Evolutionary conservation across 441 rosid species (phyloP), one percentile per base, ranked within the genome.

Genomic region (Raphanus hybrid): DNA sequence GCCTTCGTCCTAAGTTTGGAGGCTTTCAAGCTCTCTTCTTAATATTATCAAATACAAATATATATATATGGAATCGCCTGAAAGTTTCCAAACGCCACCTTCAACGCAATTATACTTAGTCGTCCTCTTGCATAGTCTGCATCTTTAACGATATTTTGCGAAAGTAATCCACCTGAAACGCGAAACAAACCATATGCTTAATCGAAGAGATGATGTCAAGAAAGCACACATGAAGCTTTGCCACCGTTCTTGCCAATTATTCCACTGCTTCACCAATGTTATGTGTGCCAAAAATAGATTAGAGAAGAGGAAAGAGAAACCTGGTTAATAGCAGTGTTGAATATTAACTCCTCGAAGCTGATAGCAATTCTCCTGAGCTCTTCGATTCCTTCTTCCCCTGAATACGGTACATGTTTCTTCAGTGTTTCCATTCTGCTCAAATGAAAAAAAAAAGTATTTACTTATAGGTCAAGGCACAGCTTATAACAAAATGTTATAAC

Each of bases 331-430:
- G 97, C 92, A 26, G 79, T 74, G 64, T 64, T 57, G 65, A 83
- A 90, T 9, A 85, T 83, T 74, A 84, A 86, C 61, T 90, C 93
- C 88, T 92, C 93, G 41, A 91, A 92, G 78, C 89, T 83, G 52
- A 52, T 64, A 59, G 95, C 92, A 77, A 86, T 85, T 82, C 86
- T 85, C 82, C 68, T 79, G 62, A 92, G 86, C 78, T 91, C 91
- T 18, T 72, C 74, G 54, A 88, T 29, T 69, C 90, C 91, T 35
- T 87, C 92, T 64, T 73, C 80, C 2, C 89, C 84, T 78, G 87
- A 80, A 74, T 74, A 72, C 26, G 97, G 92, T 70, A 85, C 85
- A 41, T 81, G 88, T 67, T 79, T 85, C 82, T 84, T 87, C 69
- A 94, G 73, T 26, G 89, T 87, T 20, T 87, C 95, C 88, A 86